Evolutionary conservation across 306 rosid genomes (phyloP).

Genomic region (Acacia confusa): DNA sequence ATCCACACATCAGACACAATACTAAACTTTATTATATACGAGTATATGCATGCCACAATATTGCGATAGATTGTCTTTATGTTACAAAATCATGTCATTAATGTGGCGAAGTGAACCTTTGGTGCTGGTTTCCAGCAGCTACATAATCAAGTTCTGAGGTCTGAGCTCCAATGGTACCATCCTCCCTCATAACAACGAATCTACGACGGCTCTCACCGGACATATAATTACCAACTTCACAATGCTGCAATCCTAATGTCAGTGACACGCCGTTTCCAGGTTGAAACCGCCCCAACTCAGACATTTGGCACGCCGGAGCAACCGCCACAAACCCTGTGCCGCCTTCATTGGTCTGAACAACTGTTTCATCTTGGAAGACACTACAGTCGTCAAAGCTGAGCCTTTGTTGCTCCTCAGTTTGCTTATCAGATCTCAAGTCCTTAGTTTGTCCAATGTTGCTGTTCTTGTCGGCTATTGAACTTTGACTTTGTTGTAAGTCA

Average conservation of each 20-base stretch:
- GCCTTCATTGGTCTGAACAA: constrained; percentile 45
- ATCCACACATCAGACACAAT: neutral
- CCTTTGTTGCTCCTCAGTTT: constrained; percentile 48
- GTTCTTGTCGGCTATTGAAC: constrained; percentile 50
- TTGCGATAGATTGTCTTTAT: constrained; percentile 35
- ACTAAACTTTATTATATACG: neutral
- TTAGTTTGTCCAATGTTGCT: no score
- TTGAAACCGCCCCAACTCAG: constrained; percentile 59
- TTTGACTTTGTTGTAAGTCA: constrained; percentile 58
- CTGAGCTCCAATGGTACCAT: constrained; percentile 47
- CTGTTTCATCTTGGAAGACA: constrained; percentile 44
- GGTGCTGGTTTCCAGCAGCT: constrained; percentile 55
- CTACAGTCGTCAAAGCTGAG: constrained; percentile 46
- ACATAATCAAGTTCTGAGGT: constrained; percentile 57
- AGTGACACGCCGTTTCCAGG: constrained; percentile 63
- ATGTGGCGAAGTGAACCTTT: constrained; percentile 54
- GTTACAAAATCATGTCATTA: constrained; percentile 65
- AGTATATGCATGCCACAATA: neutral
- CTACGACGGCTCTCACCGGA: constrained; percentile 44
- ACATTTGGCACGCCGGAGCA: constrained; percentile 55
- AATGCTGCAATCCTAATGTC: constrained; percentile 78
- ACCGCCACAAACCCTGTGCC: constrained; percentile 52
- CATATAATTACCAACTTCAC: constrained; percentile 60
- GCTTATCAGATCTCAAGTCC: constrained; percentile 53
- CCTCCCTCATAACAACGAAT: constrained; percentile 61